These are phyloP conservation scores for Populus trichocarpa DNA, from an alignment of 441 rosid species.

Conservation along the genomic window DNA sequence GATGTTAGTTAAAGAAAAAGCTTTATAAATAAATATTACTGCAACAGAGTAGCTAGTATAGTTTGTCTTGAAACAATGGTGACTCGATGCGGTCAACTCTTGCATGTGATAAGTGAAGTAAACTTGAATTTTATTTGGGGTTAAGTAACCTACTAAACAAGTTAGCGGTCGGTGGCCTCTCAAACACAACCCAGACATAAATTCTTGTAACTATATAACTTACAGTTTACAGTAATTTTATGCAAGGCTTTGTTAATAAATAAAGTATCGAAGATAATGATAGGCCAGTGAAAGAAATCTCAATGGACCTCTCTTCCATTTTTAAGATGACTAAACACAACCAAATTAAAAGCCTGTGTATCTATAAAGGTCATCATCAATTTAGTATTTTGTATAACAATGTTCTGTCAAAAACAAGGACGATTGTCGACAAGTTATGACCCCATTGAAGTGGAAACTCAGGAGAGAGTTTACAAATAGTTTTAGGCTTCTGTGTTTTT, in stretches of 20 bases:
- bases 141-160: background rate
- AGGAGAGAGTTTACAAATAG: background rate
- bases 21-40: background rate
- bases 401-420: background rate
- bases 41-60: background rate
- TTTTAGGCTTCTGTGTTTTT: background rate
- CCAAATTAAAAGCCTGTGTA: background rate
- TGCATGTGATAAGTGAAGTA: conserved; percentile 38
- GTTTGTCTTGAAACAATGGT: conserved; percentile 17
- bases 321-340: background rate
- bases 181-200: conserved; percentile 13
- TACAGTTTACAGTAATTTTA: background rate
- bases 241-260: background rate
- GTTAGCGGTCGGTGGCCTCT: conserved; percentile 22
- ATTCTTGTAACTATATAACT: conserved; percentile 15
- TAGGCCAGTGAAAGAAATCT: background rate
- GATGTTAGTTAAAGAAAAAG: background rate
- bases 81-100: conserved; percentile 40
- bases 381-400: background rate
- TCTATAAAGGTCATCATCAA: background rate
- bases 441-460: background rate
- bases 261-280: background rate
- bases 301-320: background rate
- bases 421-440: background rate
- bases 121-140: conserved; percentile 9